phyloP scores from a whole-genome alignment of 441 rosid genomes.

The Jatropha multifida region DNA sequence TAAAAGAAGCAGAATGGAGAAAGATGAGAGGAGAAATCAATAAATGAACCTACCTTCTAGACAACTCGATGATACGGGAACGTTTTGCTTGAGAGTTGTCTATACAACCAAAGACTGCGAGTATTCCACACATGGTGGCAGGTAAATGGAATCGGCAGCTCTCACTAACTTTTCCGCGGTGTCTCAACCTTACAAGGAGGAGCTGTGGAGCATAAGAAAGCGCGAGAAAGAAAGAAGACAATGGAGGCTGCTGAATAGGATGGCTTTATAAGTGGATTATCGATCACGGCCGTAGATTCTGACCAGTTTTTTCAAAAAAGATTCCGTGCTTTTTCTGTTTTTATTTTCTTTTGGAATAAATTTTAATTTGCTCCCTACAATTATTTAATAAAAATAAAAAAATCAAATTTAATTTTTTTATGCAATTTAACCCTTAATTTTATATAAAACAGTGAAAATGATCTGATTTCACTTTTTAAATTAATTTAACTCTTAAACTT shows the following conservation, averaged over 20 bases:
- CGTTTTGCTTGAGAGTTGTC: conserved; percentile 92
- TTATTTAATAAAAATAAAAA: too few relatives aligned
- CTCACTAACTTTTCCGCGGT: background rate
- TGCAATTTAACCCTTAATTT: too few relatives aligned
- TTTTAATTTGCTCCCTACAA: too few relatives aligned
- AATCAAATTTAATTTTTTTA: too few relatives aligned
- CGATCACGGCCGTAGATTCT: conserved; percentile 47
- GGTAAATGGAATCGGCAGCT: conserved; percentile 4
- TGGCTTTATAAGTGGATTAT: conserved; percentile 18
- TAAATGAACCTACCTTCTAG: conserved; percentile 59
- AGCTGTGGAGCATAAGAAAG: conserved; percentile 11
- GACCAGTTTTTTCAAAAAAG: conserved; percentile 4
- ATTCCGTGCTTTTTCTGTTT: background rate
- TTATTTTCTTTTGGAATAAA: background rate
- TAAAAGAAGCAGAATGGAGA: background rate
- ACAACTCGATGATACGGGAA: conserved; percentile 89
- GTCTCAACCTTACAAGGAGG: background rate
- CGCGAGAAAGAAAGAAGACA: background rate
- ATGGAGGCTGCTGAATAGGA: background rate
- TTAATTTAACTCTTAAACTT: too few relatives aligned
- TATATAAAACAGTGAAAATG: too few relatives aligned
- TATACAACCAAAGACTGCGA: conserved; percentile 83
- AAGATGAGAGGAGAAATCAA: background rate
- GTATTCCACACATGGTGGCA: conserved; percentile 88
- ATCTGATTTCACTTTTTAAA: too few relatives aligned